These are phyloP conservation scores for Mortierella sp. DNA, from an alignment of 371 early-diverging fungal species.

Conservation along the genomic window DNA sequence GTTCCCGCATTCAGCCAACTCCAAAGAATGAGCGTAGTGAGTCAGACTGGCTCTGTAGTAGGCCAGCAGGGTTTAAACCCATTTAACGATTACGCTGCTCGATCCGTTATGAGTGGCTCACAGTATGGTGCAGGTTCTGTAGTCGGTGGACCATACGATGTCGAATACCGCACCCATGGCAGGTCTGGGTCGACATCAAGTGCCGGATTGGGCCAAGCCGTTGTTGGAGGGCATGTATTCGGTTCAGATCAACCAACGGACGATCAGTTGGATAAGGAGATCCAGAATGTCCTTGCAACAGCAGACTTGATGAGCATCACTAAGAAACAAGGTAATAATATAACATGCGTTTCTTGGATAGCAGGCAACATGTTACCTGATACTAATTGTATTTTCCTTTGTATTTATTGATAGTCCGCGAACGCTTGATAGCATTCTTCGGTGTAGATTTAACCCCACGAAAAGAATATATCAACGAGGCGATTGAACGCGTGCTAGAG, in stretches of 20 bases:
- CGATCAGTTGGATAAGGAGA: slow-evolving; percentile 85
- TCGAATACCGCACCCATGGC: slow-evolving; percentile 24
- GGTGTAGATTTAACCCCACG: slow-evolving; percentile 84
- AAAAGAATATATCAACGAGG: slow-evolving; percentile 90
- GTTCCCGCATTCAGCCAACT: slow-evolving; percentile 12
- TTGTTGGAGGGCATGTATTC: neutral
- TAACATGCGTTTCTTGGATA: neutral
- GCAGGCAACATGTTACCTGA: neutral
- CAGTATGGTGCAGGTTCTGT: slow-evolving; percentile 35
- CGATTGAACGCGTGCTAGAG: slow-evolving; percentile 77
- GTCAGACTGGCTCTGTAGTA: slow-evolving; percentile 12
- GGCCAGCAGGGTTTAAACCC: slow-evolving; percentile 11
- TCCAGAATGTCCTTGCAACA: slow-evolving; percentile 82
- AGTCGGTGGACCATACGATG: slow-evolving; percentile 20
- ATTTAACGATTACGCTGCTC: neutral
- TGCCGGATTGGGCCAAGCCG: slow-evolving; percentile 7
- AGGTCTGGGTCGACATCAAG: slow-evolving; percentile 35
- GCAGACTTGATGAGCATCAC: slow-evolving; percentile 86
- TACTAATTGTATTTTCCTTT: neutral
- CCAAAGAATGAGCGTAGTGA: slow-evolving; percentile 18
- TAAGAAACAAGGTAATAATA: slow-evolving; percentile 78
- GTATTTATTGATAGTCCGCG: slow-evolving; percentile 70
- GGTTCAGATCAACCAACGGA: slow-evolving; percentile 79
- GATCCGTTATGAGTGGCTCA: slow-evolving; percentile 28
- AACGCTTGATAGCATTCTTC: slow-evolving; percentile 82